Evolutionary conservation across 1,139 yeast genomes (phyloP), one percentile per base, ranked within the genome.

Genomic region (Diutina pseudorugosa): DNA sequence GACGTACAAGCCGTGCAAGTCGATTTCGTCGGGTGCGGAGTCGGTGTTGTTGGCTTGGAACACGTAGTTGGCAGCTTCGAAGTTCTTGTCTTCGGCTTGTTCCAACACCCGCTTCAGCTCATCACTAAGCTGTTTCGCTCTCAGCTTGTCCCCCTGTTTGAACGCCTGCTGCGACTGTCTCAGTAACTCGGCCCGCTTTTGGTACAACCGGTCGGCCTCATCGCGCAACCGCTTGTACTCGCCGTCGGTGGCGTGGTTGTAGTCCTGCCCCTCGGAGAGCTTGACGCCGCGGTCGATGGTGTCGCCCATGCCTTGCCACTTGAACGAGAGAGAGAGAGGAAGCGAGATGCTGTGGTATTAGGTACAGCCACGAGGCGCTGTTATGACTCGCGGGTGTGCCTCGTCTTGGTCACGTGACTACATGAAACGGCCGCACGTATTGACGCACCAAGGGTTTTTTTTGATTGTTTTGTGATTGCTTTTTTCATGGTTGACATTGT

Each of bases 11-110:
- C 98, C 98, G 65, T 93, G 98, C 55, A 93, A 74, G 67, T 93
- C 98, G 57, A 93, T 89, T 67, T 93, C 98, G 64, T 89, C 87
- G 18, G 75, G 76, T 36, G 79, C 83, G 36, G 94, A 83, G 62
- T 90, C 97, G 40, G 88, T 79, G 62, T 93, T 93, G 65, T 93
- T 93, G 59, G 86, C 93, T 50, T 84, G 73, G 64, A 91, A 91
- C 2, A 90, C 98, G 64, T 84, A 91, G 63, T 83, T 91, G 0
- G 97, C 97, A 0, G 98, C 98, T 64, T 83, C 80, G 36, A 74
- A 70, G 67, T 90, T 90, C 63, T 75, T 80, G 45, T 72, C 66
- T 53, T 89, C 95, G 43, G 91, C 95, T 58, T 82, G 70, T 0
- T 63, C 68, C 40, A 72, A 71, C 54, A 79, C 80, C 55, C 73